phyloP scores from a whole-genome alignment of 305 asterid genomes.

The Ajuga reptans region DNA sequence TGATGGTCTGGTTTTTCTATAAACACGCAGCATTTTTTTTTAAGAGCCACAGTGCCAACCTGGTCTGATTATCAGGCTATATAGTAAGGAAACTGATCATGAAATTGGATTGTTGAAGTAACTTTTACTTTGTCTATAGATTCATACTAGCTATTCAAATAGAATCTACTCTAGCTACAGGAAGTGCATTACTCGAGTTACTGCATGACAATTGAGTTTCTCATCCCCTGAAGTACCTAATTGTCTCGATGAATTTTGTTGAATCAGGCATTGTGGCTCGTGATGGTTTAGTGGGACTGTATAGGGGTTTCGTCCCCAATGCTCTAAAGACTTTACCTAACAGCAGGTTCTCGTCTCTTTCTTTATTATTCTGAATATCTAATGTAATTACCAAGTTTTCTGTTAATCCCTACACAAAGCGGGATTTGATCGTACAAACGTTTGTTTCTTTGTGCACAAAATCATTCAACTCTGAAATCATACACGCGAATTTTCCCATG shows the following conservation, averaged over 20 bases:
- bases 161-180: background rate
- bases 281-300: slow-evolving; percentile 68
- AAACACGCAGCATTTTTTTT: background rate
- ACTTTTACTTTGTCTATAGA: too few species aligned
- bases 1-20: background rate
- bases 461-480: background rate
- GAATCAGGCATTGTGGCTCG: slow-evolving; percentile 67
- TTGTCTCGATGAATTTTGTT: background rate
- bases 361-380: background rate
- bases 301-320: slow-evolving; percentile 78
- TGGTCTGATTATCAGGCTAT: background rate
- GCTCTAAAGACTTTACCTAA: slow-evolving; percentile 73
- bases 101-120: background rate
- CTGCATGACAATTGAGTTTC: background rate
- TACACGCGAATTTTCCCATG: background rate
- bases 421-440: background rate
- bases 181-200: background rate
- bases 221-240: slow-evolving; percentile 15
- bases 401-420: background rate
- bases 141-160: background rate
- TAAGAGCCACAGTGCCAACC: background rate
- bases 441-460: background rate
- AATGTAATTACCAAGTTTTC: background rate
- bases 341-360: slow-evolving; percentile 57
- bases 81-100: too few species aligned